Evolutionary conservation across 2,329 filamentous ascomycete species (phyloP), one percentile per base, ranked within the genome.

Genomic region (Chaetomium globosum): DNA sequence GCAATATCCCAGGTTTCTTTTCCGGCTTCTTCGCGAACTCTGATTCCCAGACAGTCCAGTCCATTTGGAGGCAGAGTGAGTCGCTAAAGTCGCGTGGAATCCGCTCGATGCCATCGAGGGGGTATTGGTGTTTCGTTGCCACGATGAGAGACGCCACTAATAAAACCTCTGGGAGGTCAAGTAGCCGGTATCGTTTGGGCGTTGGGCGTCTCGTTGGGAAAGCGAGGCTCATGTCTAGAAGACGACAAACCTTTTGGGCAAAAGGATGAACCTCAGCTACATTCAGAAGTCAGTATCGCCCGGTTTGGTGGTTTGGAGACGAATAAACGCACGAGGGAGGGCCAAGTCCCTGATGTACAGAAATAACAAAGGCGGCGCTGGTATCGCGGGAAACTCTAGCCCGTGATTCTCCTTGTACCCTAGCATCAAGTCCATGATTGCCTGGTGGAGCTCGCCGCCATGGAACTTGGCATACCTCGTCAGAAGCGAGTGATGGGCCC

Each of bases 61-160:
- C 80, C 63, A 97, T 80, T 23, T 77, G 76, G n/a, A 87, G 77
- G 3, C 80, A 80, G 16, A 85, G 81, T 1, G 87, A 83, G 65
- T 91, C 88, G 10, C 79, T 77, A 16, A 78, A 69, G 21, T 80
- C 81, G 43, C 73, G 76, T 8, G 82, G 83, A 69, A 81, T 79
- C 51, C 88, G 80, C 60, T 80, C 75, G 13, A 82, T 72, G 26
- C 80, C 79, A 71, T 92, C 87, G 53, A 97, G 86, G 0, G 94
- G 92, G 71, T 92, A 93, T 23, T 90, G 81, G 2, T 97, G 76
- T 72, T 97, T 97, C 3, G 89, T 87, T 4, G 90, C 87, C 16
- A 96, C 82, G 2, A 97, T 80, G 3, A 97, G 76, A 3, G 92
- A 79, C 4, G 88, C 82, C 63, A 92, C 81, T 1, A 97, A 78